Base-by-base conservation (phyloP, 805 yeast species). In the Torulaspora microellipsoides region DNA sequence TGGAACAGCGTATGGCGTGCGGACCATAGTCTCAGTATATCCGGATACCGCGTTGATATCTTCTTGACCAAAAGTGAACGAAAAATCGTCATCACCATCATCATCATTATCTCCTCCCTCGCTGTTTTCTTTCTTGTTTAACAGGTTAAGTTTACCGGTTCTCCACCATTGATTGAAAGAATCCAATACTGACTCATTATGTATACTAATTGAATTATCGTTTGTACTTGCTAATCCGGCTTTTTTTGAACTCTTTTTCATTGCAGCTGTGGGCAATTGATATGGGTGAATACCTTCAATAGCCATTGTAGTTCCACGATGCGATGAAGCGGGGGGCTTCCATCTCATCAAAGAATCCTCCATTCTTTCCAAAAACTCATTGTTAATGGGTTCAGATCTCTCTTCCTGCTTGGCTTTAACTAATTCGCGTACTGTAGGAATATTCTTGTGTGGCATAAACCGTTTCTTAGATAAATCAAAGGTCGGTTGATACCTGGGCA, bases 241-340 rank as follows among this genome's bases (percentile, higher is more conserved):
- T 9, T 23, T 36, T n/a, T 30, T 15, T 5, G 37, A 20, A 15
- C 10, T 15, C 15, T 40, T n/a, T 12, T 27, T 34, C 23, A 38
- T 15, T 27, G 30, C 32, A 14, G 49, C 43, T 4, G 54, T 43
- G n/a, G 45, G 41, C 37, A 43, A 27, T 39, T 61, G 66, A 36
- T 53, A 60, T 6, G 66, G 65, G 41, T 58, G 65, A 2, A 37
- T 45, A 8, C 62, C 65, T 10, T 56, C 56, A 9, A 60, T 42
- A 4, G 54, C 60, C 42, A 51, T 47, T 0, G 56, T 35, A 1
- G 64, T 50, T 11, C 62, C 61, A 10, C 40, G 46, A 38, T 55
- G 53, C 15, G 56, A 55, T 3, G 58, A 54, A 1, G 45, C 43
- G 1, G 62, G 49, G 5, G 64, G 62, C 17, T 52, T 55, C 62